Base-by-base conservation (phyloP, 163 green algal genomes). In the Scenedesmus sp. region DNA sequence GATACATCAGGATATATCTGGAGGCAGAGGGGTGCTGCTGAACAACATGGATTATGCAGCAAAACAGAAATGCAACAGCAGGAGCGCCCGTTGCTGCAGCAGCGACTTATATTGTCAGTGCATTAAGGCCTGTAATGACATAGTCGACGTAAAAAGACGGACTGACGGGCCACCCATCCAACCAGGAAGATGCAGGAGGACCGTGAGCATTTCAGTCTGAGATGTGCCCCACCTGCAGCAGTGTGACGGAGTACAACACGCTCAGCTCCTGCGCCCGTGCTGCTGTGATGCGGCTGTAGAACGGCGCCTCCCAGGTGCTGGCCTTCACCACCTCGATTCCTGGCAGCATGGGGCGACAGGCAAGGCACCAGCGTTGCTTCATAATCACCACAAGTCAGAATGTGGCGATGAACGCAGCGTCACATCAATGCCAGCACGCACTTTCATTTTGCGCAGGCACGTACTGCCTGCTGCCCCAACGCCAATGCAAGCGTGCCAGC, bases 311-410 rank as follows among this genome's bases (percentile, higher is more conserved):
- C 96, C 96, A 98, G 16, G 94, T 89, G 81, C 86, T 94, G 84
- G 93, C 97, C 90, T 98, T 98, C 88, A 98, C 96, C 18, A 97
- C 94, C 82, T 98, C 95, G 33, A 98, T 96, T 85, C 96, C 95
- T 95, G 89, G 15, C 53, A 35, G 87, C n/a, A 61, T 37, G 20
- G 20, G 40, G 12, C 22, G 13, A 26, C 42, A 76, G 0, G 13
- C 40, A 20, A 15, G 81, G n/a, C n/a, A 53, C 24, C 24, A 24
- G 3, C 0, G 40, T 40, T 76, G 59, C 6, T 12, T 15, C 0
- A 35, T 7, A 7, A 35, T 20, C 13, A 5, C 24, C 2, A 0
- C 59, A 0, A 20, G 4, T 35, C 2, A 33, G 22, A 16, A 16
- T 61, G 20, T 72, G 59, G n/a, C 24, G 0, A 72, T 0, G 9